phyloP scores from a whole-genome alignment of 2,329 filamentous ascomycete genomes.

The Macrophomina pseudophaseolina region DNA sequence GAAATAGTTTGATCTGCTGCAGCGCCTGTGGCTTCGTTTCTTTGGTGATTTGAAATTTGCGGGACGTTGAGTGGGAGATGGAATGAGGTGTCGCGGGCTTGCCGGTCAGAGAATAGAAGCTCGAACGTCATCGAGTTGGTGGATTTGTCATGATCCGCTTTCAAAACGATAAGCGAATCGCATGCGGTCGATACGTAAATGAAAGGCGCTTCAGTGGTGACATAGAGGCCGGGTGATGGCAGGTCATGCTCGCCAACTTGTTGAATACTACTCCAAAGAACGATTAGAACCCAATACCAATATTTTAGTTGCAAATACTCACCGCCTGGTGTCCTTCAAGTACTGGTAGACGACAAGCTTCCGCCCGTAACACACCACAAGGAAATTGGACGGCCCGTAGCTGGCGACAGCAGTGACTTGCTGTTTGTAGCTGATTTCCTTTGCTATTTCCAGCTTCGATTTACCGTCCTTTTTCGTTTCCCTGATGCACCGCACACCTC shows the following conservation, averaged over 20 bases:
- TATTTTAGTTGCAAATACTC: neutral
- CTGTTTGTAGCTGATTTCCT: constrained; percentile 38
- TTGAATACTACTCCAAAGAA: neutral
- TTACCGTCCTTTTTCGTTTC: neutral
- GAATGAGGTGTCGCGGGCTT: constrained; percentile 36
- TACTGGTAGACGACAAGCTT: constrained; percentile 39
- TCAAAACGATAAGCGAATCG: constrained; percentile 59
- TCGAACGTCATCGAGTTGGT: constrained; percentile 28
- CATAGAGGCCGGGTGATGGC: constrained; percentile 56
- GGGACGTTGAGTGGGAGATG: constrained; percentile 33
- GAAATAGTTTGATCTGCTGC: neutral
- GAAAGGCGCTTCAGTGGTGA: constrained; percentile 53
- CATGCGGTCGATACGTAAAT: constrained; percentile 61
- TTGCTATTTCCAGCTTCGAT: constrained; percentile 51
- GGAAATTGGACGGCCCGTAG: constrained; percentile 32
- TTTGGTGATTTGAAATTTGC: neutral
- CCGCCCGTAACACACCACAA: constrained; percentile 37
- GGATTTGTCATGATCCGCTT: constrained; percentile 33
- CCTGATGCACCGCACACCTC: constrained; percentile 53
- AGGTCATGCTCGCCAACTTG: constrained; percentile 43
- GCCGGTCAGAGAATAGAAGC: constrained; percentile 39
- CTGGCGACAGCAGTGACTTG: constrained; percentile 41
- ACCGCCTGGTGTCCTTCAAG: constrained; percentile 28
- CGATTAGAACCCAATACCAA: neutral
- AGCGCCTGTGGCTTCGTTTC: neutral